Percentiles rank a stretch among this genome's conserved stretches.
These are phyloP conservation scores for Uronychia setigera DNA, from an alignment of 73 alveolate genomes.

Conservation along the genomic window DNA sequence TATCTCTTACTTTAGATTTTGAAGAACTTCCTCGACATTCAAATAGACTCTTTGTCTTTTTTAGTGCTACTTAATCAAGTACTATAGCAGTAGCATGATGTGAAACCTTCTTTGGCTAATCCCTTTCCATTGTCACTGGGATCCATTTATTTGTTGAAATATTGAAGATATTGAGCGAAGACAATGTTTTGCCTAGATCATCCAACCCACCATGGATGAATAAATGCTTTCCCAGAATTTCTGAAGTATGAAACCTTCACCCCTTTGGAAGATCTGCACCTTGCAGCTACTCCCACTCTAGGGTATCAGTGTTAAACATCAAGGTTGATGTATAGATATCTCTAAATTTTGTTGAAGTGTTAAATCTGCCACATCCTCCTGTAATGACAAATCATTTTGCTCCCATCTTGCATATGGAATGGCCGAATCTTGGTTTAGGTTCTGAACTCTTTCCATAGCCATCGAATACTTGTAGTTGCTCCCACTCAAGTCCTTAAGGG, in stretches of 20 bases:
- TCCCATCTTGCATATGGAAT: not conserved
- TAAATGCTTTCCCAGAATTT: not conserved
- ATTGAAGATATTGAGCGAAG: not conserved
- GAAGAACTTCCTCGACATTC: not conserved
- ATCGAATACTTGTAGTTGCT: not conserved
- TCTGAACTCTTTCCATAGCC: not conserved
- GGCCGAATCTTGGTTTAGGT: not conserved
- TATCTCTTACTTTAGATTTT: not conserved
- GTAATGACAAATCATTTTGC: not conserved
- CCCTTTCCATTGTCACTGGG: not conserved
- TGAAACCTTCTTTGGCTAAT: not conserved
- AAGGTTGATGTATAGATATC: not conserved
- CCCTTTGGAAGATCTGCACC: not conserved
- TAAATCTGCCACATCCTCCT: not conserved
- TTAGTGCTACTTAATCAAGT: not conserved
- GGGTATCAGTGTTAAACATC: not conserved
- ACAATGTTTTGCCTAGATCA: not conserved
- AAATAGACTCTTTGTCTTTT: not conserved
- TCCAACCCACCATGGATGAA: not conserved
- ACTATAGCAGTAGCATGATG: not conserved
- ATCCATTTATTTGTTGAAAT: not conserved
- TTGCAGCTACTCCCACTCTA: slow-evolving; percentile 1
- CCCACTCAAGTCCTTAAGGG: not conserved
- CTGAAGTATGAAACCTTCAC: not conserved
- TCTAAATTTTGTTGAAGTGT: not conserved